These are phyloP conservation scores for Paramecium pentaurelia DNA, from an alignment of 73 alveolate species.

Conservation along the genomic window DNA sequence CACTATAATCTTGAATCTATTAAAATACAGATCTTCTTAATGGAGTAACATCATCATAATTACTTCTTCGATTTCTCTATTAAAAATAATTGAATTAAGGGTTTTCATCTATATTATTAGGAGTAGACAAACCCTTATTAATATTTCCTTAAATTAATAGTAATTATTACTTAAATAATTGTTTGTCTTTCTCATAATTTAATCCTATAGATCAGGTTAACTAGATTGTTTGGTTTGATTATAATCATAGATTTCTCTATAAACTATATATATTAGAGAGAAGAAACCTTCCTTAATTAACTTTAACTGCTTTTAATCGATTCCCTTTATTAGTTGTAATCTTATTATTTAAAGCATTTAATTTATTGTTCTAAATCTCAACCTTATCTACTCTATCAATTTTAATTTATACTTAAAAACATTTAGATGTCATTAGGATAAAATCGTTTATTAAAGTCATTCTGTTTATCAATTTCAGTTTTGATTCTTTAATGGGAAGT, in stretches of 20 bases:
- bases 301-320: not conserved
- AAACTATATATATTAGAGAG: not conserved
- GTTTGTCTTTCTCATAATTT: not conserved
- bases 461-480: not conserved
- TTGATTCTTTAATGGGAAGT: not conserved
- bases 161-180: not conserved
- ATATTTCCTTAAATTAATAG: not conserved
- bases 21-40: not conserved
- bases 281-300: not conserved
- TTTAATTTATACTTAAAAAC: not conserved
- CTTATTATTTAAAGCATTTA: not conserved
- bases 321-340: not conserved
- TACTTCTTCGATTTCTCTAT: not conserved
- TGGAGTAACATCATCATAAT: not conserved
- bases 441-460: not conserved
- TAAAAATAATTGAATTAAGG: not conserved
- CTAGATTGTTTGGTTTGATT: not conserved
- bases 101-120: not conserved
- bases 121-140: not conserved
- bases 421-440: not conserved
- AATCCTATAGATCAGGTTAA: not conserved
- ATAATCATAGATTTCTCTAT: not conserved
- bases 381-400: not conserved
- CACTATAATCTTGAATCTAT: not conserved
- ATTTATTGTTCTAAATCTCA: not conserved